Evolutionary conservation across 2,329 filamentous ascomycete species (phyloP).

Genomic region (Penicillium brasilianum): DNA sequence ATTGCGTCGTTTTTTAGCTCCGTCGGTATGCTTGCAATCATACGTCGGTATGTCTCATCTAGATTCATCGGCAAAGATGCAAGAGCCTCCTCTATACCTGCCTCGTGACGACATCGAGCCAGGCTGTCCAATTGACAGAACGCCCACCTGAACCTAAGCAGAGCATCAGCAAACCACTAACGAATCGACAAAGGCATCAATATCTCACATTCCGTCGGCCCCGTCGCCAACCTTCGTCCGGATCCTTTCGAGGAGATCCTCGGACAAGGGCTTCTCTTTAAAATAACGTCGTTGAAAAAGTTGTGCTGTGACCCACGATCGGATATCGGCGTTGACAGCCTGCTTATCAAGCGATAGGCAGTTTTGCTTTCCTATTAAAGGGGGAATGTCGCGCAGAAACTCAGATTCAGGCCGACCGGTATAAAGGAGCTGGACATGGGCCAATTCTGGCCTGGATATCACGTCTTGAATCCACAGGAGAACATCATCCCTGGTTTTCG

Average conservation of each 20-base stretch:
- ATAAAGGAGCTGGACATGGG: constrained; percentile 11
- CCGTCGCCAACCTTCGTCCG: not conserved
- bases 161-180: not conserved
- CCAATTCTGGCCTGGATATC: constrained; percentile 9
- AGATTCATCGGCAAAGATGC: constrained; percentile 6
- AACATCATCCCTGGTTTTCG: constrained; percentile 15
- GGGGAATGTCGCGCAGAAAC: constrained; percentile 11
- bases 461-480: constrained; percentile 15
- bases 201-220: constrained; percentile 13
- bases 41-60: not conserved
- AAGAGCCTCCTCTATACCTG: constrained; percentile 14
- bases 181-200: not conserved
- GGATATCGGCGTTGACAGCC: constrained; percentile 13
- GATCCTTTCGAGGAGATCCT: not conserved
- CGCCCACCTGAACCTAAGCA: constrained; percentile 13
- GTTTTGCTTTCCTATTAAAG: constrained; percentile 15
- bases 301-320: constrained; percentile 15
- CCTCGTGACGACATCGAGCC: constrained; percentile 11
- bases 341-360: constrained; percentile 5
- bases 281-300: constrained; percentile 18
- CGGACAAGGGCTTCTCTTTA: constrained; percentile 13
- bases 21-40: too few species aligned
- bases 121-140: constrained; percentile 15
- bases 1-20: too few species aligned
- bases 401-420: constrained; percentile 13